Conservation (phyloP, 305 asterid genomes). For the Solanum chacoense region DNA sequence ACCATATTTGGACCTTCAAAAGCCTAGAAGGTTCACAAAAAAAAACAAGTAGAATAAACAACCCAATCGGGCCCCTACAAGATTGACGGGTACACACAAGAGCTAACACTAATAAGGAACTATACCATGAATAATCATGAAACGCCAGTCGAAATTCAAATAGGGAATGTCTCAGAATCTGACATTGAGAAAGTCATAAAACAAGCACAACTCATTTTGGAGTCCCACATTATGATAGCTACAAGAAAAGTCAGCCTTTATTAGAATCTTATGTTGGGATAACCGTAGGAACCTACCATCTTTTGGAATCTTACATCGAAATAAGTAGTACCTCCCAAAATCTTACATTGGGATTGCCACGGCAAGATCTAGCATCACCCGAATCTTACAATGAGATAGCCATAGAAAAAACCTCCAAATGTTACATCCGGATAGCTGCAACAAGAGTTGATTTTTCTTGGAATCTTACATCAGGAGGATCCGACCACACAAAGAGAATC, state of each 20-base stretch:
- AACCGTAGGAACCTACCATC: not conserved
- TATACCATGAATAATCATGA: not conserved
- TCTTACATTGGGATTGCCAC: not conserved
- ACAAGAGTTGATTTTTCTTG: not conserved
- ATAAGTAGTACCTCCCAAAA: not conserved
- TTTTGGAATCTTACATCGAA: not conserved
- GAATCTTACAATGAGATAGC: not conserved
- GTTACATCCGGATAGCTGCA: not conserved
- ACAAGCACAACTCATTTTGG: not conserved
- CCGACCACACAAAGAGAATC: not conserved
- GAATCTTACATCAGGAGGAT: not conserved
- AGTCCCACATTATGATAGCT: not conserved
- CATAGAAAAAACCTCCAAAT: not conserved
- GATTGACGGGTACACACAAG: not conserved
- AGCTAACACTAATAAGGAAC: not conserved
- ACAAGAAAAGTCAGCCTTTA: not conserved
- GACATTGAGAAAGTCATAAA: not conserved
- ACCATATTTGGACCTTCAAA: not conserved
- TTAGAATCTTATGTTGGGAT: not conserved
- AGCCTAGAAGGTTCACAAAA: not conserved
- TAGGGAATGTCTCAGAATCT: not conserved
- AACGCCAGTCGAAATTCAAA: not conserved
- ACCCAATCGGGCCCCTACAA: not conserved
- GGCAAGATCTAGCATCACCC: not conserved
- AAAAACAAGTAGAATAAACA: not conserved